Evolutionary conservation across 768 basidiomycete genomes (phyloP), one percentile per base, ranked within the genome.

Genomic region (Termitomyces sp.): DNA sequence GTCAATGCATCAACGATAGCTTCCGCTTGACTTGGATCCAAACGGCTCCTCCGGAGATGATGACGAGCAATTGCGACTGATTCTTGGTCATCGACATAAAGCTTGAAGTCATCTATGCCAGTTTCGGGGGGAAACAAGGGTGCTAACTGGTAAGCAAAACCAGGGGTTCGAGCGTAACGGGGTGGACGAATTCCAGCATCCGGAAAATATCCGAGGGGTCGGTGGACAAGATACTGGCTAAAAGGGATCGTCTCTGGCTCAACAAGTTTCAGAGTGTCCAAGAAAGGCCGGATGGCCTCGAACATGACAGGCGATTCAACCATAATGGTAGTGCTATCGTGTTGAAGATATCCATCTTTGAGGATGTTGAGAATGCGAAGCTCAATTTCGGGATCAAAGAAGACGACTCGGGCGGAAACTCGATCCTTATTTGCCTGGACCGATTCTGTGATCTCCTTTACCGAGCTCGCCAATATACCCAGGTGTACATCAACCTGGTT

Each of bases 11-110:
- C 82, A 4, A 93, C 69, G 2, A 92, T 75, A 1, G 91, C 86
- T 58, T 90, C 86, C 0, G 81, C 85, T 68, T 93, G 91, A 69
- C 87, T 89, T 0, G 81, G 76, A 63, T 93, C 91, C 33, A 93
- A 75, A 7, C 80, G 74, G 66, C 86, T 90, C 4, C 73, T 70
- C 18, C 66, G 72, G n/a, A 91, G 70, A 45, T 78, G 75, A 22
- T 69, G 61, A 6, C 84, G 79, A 0, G 83, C 87, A n/a, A 60
- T 61, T 4, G 67, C 75, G n/a, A 88, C 68, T 0, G 86, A 84
- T 11, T 57, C 62, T 8, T 68, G 71, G 57, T 84, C 78, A 1
- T 73, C 69, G 0, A 78, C 78, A 52, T 73, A 69, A 50, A 88
- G 71, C 46, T 70, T 73, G 15, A 84, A 63, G 51, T 79, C 75